Conservation (phyloP, 1,139 yeast genomes). For the Pichia sp. region DNA sequence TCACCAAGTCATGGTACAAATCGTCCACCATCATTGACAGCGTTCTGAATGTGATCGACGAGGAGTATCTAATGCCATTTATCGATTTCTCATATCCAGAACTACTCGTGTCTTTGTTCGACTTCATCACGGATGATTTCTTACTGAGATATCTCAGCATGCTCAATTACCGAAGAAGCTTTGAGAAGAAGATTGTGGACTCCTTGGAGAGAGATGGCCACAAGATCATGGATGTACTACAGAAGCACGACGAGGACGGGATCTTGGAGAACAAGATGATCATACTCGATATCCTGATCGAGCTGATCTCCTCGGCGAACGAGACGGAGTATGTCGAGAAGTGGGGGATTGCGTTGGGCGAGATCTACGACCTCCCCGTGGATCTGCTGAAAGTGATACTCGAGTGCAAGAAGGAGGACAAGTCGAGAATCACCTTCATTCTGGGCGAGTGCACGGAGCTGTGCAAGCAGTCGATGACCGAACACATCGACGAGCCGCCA, state of each 20-base stretch:
- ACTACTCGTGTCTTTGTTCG: conserved; percentile 29
- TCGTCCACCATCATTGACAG: conserved; percentile 43
- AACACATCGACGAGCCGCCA: conserved; percentile 9
- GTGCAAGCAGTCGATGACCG: conserved; percentile 13
- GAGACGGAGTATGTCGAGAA: conserved; percentile 50
- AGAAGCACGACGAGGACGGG: conserved; percentile 19
- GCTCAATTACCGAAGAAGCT: conserved; percentile 40
- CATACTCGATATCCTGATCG: conserved; percentile 69
- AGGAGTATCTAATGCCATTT: conserved; percentile 28
- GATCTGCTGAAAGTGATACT: conserved; percentile 55
- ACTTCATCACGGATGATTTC: conserved; percentile 42
- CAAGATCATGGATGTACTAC: conserved; percentile 36
- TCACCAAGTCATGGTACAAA: conserved; percentile 30
- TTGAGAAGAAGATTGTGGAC: conserved; percentile 56
- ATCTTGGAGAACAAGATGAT: conserved; percentile 44
- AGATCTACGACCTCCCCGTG: conserved; percentile 63
- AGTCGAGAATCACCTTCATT: conserved; percentile 15
- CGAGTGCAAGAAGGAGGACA: conserved; percentile 35
- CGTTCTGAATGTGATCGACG: conserved; percentile 43
- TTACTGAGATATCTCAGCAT: conserved; percentile 46
- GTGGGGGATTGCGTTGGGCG: conserved; percentile 53
- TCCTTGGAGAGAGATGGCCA: conserved; percentile 63
- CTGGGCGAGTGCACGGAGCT: conserved; percentile 23
- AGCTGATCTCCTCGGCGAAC: conserved; percentile 54
- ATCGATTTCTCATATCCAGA: conserved; percentile 25